Percentiles rank a stretch among this genome's conserved stretches.
phyloP scores from a whole-genome alignment of 129 eudicot species.

The Ambrosia artemisiifolia region DNA sequence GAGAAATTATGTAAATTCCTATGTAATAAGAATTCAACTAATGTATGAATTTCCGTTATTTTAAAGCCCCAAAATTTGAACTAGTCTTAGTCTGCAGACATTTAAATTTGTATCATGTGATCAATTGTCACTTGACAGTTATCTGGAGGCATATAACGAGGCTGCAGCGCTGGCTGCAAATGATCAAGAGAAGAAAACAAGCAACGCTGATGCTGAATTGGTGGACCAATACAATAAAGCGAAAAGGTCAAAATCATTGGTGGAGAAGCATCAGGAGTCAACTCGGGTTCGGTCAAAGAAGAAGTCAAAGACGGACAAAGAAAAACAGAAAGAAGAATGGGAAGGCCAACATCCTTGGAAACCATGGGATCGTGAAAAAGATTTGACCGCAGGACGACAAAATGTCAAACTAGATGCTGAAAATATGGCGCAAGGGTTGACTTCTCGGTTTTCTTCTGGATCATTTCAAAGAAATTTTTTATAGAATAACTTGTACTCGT shows the following conservation, averaged over 20 bases:
- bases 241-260: constrained; percentile 83
- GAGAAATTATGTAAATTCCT: not conserved
- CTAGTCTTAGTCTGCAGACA: too few relatives aligned
- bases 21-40: not conserved
- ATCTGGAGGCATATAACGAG: constrained; percentile 86
- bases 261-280: constrained; percentile 78
- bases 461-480: constrained; percentile 83
- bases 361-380: constrained; percentile 99
- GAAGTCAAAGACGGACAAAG: constrained; percentile 40
- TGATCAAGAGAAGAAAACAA: constrained; percentile 43
- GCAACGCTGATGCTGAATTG: constrained; percentile 62
- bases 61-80: not conserved
- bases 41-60: not conserved
- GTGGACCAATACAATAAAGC: constrained; percentile 88
- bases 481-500: constrained; percentile 23
- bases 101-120: not conserved
- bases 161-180: constrained; percentile 85
- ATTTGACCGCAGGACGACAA: constrained; percentile 84
- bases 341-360: constrained; percentile 97
- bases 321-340: constrained; percentile 57
- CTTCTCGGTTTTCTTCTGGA: constrained; percentile 91
- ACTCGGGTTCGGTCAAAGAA: constrained; percentile 52
- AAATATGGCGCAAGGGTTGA: constrained; percentile 64
- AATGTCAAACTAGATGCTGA: constrained; percentile 77
- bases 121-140: constrained; percentile 41